Percentiles rank a stretch among this genome's conserved stretches.
phyloP scores from a whole-genome alignment of 768 basidiomycete species.

The Pleurotus tuber-regium region DNA sequence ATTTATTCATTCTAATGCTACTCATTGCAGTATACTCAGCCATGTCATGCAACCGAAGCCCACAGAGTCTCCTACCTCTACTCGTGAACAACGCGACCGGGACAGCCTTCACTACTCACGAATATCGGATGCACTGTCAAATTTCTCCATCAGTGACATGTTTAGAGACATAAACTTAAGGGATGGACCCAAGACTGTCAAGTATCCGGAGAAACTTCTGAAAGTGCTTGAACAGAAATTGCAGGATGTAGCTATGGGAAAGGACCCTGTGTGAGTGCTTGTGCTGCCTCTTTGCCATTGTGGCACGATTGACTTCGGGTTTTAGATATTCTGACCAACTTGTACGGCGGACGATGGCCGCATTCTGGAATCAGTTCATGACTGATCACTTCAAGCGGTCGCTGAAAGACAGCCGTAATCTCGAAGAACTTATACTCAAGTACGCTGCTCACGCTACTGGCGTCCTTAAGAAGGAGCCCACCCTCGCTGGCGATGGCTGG shows the following conservation, averaged over 20 bases:
- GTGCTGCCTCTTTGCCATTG: constrained; percentile 1
- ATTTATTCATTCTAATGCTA: constrained; percentile 10
- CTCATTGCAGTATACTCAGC: constrained; percentile 57
- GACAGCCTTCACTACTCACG: constrained; percentile 59
- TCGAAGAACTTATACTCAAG: constrained; percentile 95
- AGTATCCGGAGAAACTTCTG: constrained; percentile 91
- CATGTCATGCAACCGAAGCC: constrained; percentile 67
- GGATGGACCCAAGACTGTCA: constrained; percentile 80
- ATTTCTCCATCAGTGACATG: constrained; percentile 68
- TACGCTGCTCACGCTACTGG: constrained; percentile 91
- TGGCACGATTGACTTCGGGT: constrained; percentile 8
- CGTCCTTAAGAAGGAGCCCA: constrained; percentile 86
- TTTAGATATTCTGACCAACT: constrained; percentile 85
- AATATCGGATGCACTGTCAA: constrained; percentile 60
- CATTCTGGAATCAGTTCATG: constrained; percentile 89
- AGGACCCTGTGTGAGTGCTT: constrained; percentile 75
- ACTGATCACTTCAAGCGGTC: constrained; percentile 82
- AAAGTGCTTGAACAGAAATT: constrained; percentile 89
- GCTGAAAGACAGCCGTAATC: constrained; percentile 95
- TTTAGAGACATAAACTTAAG: constrained; percentile 78
- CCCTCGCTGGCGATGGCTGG: constrained; percentile 84
- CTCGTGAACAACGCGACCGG: constrained; percentile 46
- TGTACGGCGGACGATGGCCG: constrained; percentile 85
- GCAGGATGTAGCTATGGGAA: constrained; percentile 92
- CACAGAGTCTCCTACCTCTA: constrained; percentile 27